Evolutionary conservation across 495 filamentous ascomycete genomes (phyloP), one percentile per base, ranked within the genome.

Genomic region (Talaromyces thailandensis): DNA sequence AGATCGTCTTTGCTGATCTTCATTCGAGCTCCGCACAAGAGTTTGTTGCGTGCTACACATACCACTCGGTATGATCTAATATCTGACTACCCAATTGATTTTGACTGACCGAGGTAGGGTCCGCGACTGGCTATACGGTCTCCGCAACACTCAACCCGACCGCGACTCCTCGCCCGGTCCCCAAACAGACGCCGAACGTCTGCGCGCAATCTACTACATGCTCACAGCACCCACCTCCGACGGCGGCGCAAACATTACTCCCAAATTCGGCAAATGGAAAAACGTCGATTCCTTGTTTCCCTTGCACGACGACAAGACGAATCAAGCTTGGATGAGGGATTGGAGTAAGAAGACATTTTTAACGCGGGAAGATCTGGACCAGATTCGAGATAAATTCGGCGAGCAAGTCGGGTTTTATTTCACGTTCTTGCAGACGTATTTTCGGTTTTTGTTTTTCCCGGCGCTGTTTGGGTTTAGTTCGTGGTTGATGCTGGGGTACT

Each of bases 331-430:
- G 91, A 88, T 98, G 71, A 88, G 87, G 71, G 82, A 90, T 60
- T 96, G 93, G 92, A 88, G 85, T 64, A 84, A 82, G 31, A 90
- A 89, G 71, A 96, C 89, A 61, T 84, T 90, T 61, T 81, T 98
- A 18, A 86, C 84, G 23, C 78, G 84, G 1, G 82, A 87, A 32
- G 95, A 98, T 63, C 72, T 98, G 43, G 86, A 88, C 64, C 84
- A 87, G 59, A 95, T 98, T 60, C 82, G 91, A n/a, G 83, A 96
- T 71, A 84, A 86, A 32, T 91, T 97, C 64, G 94, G 94, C 60
- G 95, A 98, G 76, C 92, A 88, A 82, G 81, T 98, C 60, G 94
- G 90, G 25, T 97, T 92, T 68, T 98, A 98, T 75, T 98, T 98
- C 69, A 88, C 95, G 2, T 98, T 98, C 72, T 77, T 96, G 60